Evolutionary conservation across 2,329 filamentous ascomycete genomes (phyloP), one percentile per base, ranked within the genome.

Genomic region (Xylaria arbuscula): DNA sequence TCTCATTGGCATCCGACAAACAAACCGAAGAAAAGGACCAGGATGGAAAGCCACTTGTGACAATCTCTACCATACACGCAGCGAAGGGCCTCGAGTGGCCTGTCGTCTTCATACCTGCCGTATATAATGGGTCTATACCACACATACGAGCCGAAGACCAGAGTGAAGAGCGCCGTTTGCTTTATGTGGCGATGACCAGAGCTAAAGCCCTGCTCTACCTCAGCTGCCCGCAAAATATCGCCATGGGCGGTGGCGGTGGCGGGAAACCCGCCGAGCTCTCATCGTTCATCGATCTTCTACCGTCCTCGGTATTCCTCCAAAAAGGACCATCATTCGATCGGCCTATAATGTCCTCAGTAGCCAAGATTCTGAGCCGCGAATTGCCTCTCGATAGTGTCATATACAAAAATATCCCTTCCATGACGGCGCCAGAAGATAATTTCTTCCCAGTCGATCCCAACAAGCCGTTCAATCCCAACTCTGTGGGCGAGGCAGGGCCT

Each of bases 11-110:
- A 2, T 91, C 93, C 0, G 93, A 97, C 70, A 87, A 90, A 0
- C 90, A 93, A 73, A 88, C 87, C 19, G 87, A 89, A 28, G 85
- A 88, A 10, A 84, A 87, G 2, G 84, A 86, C 2, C 83, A 85
- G 24, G 85, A 87, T 61, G 83, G 83, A 34, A 87, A 84, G 34
- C 83, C 87, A 1, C 85, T 92, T 73, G 88, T 98, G 22, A 98
- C 94, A 0, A 93, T 99, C 28, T 98, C 94, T 6, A 99, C 95
- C 0, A 98, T 99, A 11, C 95, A 99, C 78, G 94, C 94, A 0
- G 93, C 95, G 2, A 99, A 99, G 80, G 95, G 95, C 2, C 85
- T 99, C 0, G 95, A 99, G 79, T 99, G 96, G 96, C 95, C 95
- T 0, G 86, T 97, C 1, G 93, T 98, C 0, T 98, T 98, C 78